These are phyloP conservation scores for Epichloe bromicola DNA, from an alignment of 2,329 filamentous ascomycete species.

Conservation along the genomic window DNA sequence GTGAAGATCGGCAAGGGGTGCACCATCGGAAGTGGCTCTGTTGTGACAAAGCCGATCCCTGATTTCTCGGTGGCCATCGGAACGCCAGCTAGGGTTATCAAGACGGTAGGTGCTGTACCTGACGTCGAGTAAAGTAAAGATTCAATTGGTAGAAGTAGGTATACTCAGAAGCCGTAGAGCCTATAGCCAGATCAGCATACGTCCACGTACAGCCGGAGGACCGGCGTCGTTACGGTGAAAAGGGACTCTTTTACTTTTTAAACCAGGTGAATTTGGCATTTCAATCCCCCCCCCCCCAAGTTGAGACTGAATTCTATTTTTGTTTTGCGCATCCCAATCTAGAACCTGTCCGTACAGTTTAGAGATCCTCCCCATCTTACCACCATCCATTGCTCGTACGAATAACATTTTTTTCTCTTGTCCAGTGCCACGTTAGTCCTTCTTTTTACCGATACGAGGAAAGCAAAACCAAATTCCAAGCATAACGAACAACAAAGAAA, in stretches of 20 bases:
- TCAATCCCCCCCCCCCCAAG: rapidly evolving
- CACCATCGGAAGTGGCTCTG: slow-evolving; percentile 35
- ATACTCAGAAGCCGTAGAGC: not conserved
- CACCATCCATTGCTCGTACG: no score
- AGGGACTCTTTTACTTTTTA: no score
- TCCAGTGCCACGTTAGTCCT: slow-evolving; percentile 14
- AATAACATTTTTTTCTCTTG: no score
- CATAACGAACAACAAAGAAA: slow-evolving; percentile 28
- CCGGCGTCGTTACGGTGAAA: no score
- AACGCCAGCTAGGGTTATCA: slow-evolving; percentile 34
- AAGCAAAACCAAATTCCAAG: slow-evolving; percentile 23
- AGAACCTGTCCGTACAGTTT: no score
- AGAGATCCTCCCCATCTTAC: no score
- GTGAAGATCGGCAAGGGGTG: slow-evolving; percentile 39
- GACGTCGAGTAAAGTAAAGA: slow-evolving; percentile 11
- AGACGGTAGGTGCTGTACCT: slow-evolving; percentile 28
- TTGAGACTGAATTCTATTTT: no score
- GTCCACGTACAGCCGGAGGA: not conserved
- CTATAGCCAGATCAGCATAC: not conserved
- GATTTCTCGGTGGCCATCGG: slow-evolving; percentile 35
- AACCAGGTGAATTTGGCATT: no score
- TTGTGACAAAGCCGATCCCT: slow-evolving; percentile 37
- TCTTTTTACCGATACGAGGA: slow-evolving; percentile 26
- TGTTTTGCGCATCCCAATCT: no score
- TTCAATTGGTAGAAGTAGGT: not conserved